Percentiles rank a stretch among this genome's conserved stretches.
Conservation (phyloP, 31 red algal genomes). For the Asparagopsis taxiformis region DNA sequence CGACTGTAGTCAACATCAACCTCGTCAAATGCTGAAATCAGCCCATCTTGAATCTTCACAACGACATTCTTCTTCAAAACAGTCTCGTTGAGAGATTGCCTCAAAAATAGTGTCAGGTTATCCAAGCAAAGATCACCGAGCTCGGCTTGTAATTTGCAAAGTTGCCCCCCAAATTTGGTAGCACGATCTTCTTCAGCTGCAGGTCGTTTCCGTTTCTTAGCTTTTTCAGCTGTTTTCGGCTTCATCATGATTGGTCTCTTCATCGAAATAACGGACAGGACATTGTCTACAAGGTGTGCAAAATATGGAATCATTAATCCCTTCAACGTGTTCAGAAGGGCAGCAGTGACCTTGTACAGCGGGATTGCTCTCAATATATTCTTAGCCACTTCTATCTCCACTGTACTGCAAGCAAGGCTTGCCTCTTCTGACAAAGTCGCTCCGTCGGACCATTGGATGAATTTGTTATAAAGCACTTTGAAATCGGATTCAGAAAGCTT, state of each 20-base stretch:
- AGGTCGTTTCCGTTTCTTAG: neutral
- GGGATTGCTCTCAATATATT: conserved; percentile 38
- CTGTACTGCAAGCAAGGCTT: neutral
- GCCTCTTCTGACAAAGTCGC: conserved; percentile 5
- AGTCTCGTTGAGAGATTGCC: conserved; percentile 15
- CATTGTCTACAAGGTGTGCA: conserved; percentile 40
- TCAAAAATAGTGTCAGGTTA: conserved; percentile 30
- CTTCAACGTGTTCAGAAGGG: conserved; percentile 23
- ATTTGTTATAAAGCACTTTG: conserved; percentile 42
- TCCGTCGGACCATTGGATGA: conserved; percentile 49
- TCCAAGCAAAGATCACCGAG: conserved; percentile 25
- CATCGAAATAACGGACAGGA: conserved; percentile 17
- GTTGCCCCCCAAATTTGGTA: neutral
- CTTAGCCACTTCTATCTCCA: neutral
- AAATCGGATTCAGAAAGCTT: conserved; percentile 56
- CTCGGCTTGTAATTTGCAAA: neutral
- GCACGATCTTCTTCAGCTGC: neutral
- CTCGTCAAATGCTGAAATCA: conserved; percentile 45
- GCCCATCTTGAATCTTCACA: conserved; percentile 44
- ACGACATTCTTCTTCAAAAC: conserved; percentile 33
- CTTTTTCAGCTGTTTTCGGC: neutral
- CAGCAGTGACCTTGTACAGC: conserved; percentile 24
- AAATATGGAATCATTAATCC: conserved; percentile 64
- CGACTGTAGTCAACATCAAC: conserved; percentile 13
- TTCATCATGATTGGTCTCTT: neutral